Evolutionary conservation across 139 green algal genomes (phyloP).

Genomic region (Chlorella ohadii): DNA sequence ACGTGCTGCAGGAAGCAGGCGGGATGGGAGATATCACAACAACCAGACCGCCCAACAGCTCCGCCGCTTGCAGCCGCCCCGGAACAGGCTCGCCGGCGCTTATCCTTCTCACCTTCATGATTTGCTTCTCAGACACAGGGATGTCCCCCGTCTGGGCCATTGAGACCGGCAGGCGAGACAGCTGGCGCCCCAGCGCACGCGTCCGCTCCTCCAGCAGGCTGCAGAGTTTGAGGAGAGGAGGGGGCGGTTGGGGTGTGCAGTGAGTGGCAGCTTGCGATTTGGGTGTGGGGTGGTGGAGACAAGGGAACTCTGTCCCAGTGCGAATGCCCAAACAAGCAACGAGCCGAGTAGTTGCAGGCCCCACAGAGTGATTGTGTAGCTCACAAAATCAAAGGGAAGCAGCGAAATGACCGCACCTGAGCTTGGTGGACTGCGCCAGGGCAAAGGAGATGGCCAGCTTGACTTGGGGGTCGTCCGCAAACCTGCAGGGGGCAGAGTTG

Average conservation of each 20-base stretch:
- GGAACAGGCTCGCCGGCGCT: too few species aligned
- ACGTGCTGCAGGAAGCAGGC: conserved; percentile 59
- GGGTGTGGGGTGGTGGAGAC: too few species aligned
- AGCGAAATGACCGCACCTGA: conserved; percentile 51
- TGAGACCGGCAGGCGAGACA: conserved; percentile 56
- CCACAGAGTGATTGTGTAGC: too few species aligned
- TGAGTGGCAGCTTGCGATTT: too few species aligned
- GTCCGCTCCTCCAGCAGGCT: conserved; percentile 78
- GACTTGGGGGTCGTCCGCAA: conserved; percentile 57
- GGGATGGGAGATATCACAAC: not conserved
- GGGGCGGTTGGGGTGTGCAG: not conserved
- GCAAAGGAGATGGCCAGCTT: conserved; percentile 64
- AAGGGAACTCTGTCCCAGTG: too few species aligned
- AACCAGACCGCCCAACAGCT: too few species aligned
- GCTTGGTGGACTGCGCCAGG: conserved; percentile 73
- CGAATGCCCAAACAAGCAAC: too few species aligned
- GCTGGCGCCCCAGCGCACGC: conserved; percentile 67
- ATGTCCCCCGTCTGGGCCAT: conserved; percentile 51
- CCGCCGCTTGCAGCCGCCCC: too few species aligned
- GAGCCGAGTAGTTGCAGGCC: too few species aligned
- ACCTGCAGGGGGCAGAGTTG: too few species aligned
- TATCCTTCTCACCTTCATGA: conserved; percentile 20
- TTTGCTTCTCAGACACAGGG: conserved; percentile 23
- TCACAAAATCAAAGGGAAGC: too few species aligned
- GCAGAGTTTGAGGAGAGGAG: not conserved